A percentile compares a stretch with the other conserved stretches of the same genome.
phyloP scores from a whole-genome alignment of 208 protist species.

The Phytomonas francai region DNA sequence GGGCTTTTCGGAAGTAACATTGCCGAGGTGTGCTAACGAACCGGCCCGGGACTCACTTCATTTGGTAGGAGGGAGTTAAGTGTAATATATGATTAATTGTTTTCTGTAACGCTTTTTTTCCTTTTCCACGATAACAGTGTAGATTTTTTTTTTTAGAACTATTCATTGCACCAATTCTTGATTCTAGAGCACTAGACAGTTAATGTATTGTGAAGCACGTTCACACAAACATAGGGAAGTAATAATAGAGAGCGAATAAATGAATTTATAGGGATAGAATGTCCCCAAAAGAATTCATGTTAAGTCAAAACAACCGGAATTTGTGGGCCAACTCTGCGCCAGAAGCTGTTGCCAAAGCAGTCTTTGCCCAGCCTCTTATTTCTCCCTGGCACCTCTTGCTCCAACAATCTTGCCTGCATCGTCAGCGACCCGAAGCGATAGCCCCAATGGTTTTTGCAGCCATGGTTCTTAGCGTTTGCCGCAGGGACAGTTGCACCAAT shows the following conservation, averaged over 20 bases:
- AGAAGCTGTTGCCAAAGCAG: background rate
- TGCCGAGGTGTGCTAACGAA: background rate
- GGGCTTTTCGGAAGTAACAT: background rate
- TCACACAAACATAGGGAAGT: background rate
- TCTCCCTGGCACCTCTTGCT: background rate
- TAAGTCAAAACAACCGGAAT: background rate
- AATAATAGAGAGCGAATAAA: background rate
- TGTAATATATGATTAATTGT: background rate
- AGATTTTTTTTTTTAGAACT: background rate
- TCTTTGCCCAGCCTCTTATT: background rate
- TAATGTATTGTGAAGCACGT: background rate
- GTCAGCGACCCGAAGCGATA: background rate
- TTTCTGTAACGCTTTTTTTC: background rate
- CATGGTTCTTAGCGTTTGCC: background rate
- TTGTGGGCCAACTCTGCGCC: background rate
- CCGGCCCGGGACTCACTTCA: background rate
- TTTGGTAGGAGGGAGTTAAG: background rate
- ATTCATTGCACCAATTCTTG: background rate
- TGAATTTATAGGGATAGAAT: background rate
- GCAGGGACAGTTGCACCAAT: background rate
- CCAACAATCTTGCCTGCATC: conserved; percentile 14
- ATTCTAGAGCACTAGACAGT: background rate
- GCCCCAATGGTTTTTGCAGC: background rate
- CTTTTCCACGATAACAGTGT: background rate
- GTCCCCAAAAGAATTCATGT: background rate